These are phyloP conservation scores for Chlamydomonas sp. DNA, from an alignment of 139 green algal genomes.

Conservation along the genomic window DNA sequence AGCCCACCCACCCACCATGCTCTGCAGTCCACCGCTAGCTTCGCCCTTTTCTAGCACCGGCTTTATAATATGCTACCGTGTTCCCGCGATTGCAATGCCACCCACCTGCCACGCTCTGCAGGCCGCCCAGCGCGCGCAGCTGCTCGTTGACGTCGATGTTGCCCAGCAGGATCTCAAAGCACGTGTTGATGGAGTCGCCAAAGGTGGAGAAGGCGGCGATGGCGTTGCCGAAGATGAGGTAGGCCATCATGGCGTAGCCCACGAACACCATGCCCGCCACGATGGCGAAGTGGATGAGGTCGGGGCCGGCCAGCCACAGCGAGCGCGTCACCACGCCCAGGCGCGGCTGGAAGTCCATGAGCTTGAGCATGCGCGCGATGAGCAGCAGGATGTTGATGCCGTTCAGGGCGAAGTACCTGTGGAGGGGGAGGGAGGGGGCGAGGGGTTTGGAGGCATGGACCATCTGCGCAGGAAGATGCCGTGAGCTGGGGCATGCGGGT, in stretches of 20 bases:
- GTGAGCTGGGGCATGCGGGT: too few relatives aligned
- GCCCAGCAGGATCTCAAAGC: constrained; percentile 88
- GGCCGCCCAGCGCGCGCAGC: constrained; percentile 70
- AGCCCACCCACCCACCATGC: not conserved
- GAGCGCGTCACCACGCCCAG: constrained; percentile 86
- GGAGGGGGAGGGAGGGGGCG: not conserved
- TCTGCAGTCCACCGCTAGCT: constrained; percentile 21
- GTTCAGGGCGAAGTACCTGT: constrained; percentile 81
- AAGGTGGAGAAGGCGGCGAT: constrained; percentile 76
- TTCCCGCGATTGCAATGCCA: not conserved
- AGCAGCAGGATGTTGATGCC: constrained; percentile 90
- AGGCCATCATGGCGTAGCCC: constrained; percentile 86
- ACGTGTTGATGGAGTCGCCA: constrained; percentile 75
- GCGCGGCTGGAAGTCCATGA: constrained; percentile 93
- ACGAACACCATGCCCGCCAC: constrained; percentile 86
- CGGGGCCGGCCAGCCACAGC: constrained; percentile 73
- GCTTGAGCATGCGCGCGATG: constrained; percentile 81
- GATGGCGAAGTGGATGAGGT: constrained; percentile 88
- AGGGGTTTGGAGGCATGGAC: not conserved
- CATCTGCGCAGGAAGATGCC: too few relatives aligned
- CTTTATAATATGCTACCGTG: too few relatives aligned
- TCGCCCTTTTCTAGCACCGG: too few relatives aligned
- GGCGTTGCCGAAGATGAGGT: constrained; percentile 87
- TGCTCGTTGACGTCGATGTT: constrained; percentile 79
- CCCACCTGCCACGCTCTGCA: constrained; percentile 59